Conservation (phyloP, 2,329 filamentous ascomycete species). For the Dactylonectria macrodidyma region DNA sequence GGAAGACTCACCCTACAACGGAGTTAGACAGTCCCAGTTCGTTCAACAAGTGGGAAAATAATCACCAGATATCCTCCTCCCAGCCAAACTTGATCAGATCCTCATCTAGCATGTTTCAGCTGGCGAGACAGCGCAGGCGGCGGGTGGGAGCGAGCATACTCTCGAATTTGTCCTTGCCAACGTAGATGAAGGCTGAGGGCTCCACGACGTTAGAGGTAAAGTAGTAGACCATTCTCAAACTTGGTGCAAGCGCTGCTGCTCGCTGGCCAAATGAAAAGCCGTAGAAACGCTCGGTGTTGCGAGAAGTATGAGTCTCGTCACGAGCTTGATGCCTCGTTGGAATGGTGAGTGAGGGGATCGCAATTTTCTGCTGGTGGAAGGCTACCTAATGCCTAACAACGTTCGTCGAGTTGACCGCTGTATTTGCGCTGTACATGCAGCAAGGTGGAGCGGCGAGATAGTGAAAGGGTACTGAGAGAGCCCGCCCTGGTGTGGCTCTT, state of each 20-base stretch:
- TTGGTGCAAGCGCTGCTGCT: not conserved
- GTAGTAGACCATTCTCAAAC: slow-evolving; percentile 88
- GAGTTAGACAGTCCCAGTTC: slow-evolving; percentile 27
- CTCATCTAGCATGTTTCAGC: slow-evolving; percentile 77
- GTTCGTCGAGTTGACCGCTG: not conserved
- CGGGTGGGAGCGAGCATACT: slow-evolving; percentile 72
- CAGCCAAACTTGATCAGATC: slow-evolving; percentile 94
- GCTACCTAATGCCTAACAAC: slow-evolving; percentile 38
- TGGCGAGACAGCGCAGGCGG: slow-evolving; percentile 22
- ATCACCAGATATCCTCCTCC: slow-evolving; percentile 95
- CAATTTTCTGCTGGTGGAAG: slow-evolving; percentile 39
- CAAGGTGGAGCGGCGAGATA: not conserved
- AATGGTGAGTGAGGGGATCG: slow-evolving; percentile 39
- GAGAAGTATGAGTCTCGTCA: not conserved
- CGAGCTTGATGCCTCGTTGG: not conserved
- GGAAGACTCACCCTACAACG: slow-evolving; percentile 40
- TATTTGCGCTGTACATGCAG: slow-evolving; percentile 8
- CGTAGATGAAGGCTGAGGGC: slow-evolving; percentile 90
- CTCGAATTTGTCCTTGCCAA: slow-evolving; percentile 99
- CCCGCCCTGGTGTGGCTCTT: not conserved
- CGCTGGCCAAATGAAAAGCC: not conserved
- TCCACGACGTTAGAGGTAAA: slow-evolving; percentile 89
- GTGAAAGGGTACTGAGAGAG: slow-evolving; percentile 16
- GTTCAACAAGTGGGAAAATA: slow-evolving; percentile 2
- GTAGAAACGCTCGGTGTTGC: not conserved